Conservation (phyloP, 331 rosid genomes). For the Acacia pycnantha region DNA sequence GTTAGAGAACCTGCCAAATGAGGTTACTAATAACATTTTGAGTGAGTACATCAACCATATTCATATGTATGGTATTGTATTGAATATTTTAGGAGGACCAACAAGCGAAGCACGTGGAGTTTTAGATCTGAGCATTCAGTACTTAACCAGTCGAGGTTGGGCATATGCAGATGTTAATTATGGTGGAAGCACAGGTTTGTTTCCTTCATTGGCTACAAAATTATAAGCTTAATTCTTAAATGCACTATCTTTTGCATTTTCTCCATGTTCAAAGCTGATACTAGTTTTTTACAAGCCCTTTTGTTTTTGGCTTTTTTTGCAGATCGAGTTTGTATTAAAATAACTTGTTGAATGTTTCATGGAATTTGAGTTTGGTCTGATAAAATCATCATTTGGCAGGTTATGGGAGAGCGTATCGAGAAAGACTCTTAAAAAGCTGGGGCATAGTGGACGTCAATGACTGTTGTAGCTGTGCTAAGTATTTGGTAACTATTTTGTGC, state of each 20-base stretch:
- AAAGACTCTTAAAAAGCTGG: conserved; percentile 76
- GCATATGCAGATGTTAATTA: conserved; percentile 85
- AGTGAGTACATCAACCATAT: not conserved
- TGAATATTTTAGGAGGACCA: conserved; percentile 83
- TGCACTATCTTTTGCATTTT: not conserved
- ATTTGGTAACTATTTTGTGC: conserved; percentile 56
- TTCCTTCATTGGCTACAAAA: conserved; percentile 27
- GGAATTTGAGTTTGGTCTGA: not conserved
- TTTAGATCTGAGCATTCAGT: conserved; percentile 76
- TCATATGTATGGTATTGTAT: not conserved
- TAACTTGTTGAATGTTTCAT: not conserved
- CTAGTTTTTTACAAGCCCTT: not conserved
- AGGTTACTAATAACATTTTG: not conserved
- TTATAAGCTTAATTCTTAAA: conserved; percentile 15
- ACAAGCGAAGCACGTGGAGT: conserved; percentile 77
- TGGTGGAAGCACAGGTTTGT: conserved; percentile 99
- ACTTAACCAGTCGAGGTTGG: conserved; percentile 98
- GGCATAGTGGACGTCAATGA: conserved; percentile 95
- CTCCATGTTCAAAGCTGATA: not conserved
- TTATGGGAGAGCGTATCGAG: conserved; percentile 86
- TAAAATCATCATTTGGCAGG: conserved; percentile 44
- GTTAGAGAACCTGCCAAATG: conserved; percentile 12
- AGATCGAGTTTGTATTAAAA: not conserved
- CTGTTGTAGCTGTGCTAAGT: conserved; percentile 89
- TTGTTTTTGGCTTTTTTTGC: not conserved